A percentile compares a stretch with the other conserved stretches of the same genome.
These are phyloP conservation scores for Rhazya stricta DNA, from an alignment of 257 asterid genomes.

Conservation along the genomic window DNA sequence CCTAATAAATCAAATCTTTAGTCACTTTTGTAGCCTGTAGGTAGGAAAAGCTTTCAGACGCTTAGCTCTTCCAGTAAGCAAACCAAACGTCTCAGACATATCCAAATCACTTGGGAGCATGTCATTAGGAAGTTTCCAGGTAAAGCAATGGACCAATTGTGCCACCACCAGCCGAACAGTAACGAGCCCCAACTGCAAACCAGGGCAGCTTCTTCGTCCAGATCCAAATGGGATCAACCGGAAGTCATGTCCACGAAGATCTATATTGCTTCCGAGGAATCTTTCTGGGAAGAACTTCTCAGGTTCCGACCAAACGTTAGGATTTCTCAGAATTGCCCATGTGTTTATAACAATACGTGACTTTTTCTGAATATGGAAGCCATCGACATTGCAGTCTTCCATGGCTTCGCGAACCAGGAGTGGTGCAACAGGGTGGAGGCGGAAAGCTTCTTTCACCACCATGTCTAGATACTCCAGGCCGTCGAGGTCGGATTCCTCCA, in stretches of 20 bases:
- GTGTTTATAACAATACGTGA: constrained; percentile 13
- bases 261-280: constrained; percentile 12
- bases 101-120: constrained; percentile 24
- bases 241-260: constrained; percentile 22
- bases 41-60: no score
- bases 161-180: constrained; percentile 21
- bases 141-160: constrained; percentile 29
- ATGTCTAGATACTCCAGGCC: constrained; percentile 17
- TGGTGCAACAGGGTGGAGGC: constrained; percentile 32
- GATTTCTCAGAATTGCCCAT: constrained; percentile 22
- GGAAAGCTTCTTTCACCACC: constrained; percentile 25
- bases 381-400: constrained; percentile 25
- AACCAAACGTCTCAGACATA: constrained; percentile 27
- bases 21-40: no score
- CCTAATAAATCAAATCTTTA: no score
- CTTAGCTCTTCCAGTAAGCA: constrained; percentile 20
- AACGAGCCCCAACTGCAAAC: constrained; percentile 23
- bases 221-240: constrained; percentile 27
- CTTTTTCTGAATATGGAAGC: constrained; percentile 12
- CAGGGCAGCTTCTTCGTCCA: constrained; percentile 30
- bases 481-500: constrained; percentile 27
- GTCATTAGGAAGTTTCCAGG: constrained; percentile 22
- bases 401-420: constrained; percentile 19
- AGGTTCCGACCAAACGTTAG: constrained; percentile 24
- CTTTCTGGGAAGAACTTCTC: constrained; percentile 28